Base-by-base conservation (phyloP, 2,329 filamentous ascomycete species). In the Sclerotinia sclerotiorum region DNA sequence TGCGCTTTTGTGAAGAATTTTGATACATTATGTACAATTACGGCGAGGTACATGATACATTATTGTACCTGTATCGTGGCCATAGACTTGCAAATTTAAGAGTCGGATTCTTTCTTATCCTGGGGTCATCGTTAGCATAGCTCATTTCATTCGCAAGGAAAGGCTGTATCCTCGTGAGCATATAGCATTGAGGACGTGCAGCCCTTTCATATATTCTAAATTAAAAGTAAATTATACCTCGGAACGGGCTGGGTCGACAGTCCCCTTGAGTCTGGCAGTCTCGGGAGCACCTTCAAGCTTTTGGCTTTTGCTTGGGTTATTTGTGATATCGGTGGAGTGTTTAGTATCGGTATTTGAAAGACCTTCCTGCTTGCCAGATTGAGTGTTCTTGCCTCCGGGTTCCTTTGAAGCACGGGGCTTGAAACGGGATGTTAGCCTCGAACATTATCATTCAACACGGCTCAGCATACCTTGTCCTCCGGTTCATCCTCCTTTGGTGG, bases 201-300 rank as follows among this genome's bases (percentile, higher is more conserved):
- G 51, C 19, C 35, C 44, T 55, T 65, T 24, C 39, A 32, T n/a
- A 65, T 44, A 15, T 42, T 64, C 21, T 24, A 64, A 57, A 57
- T 62, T 62, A 29, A 27, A 70, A 39, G 27, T 56, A 42, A 61
- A 13, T 68, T 74, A 76, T 74, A 74, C 73, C 69, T 76, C 73
- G 54, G 69, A 58, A 60, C 73, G 68, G 29, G 72, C 71, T 69
- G 69, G 76, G 49, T 81, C 79, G 62, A 85, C 78, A 15, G 83
- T 82, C 44, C 83, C 83, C 76, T 83, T 82, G 35, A 80, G 71
- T 76, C 88, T 87, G 29, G 85, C 83, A 15, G 84, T 82, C 60
- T 88, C 85, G 42, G 82, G 82, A 63, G 79, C 77, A 42, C 84
- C 85, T 77, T 88, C 85, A n/a, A 80, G 78, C 80, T 88, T 88